Percentiles rank a stretch among this genome's conserved stretches.
phyloP scores from a whole-genome alignment of 768 basidiomycete species.

The Hypsizygus marmoreus region DNA sequence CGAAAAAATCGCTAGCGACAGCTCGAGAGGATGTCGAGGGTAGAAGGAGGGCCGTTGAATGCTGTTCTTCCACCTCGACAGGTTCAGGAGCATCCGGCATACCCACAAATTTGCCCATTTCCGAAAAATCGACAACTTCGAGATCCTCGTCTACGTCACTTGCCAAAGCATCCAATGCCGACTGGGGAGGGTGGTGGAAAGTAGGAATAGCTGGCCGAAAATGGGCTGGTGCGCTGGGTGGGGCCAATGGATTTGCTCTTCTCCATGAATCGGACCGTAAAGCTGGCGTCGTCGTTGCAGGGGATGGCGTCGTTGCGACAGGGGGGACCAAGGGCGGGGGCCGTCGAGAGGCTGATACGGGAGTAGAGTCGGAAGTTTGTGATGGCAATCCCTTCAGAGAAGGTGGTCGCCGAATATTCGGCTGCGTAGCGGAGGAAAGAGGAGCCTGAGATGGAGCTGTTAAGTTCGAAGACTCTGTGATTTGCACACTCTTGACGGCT shows the following conservation, averaged over 20 bases:
- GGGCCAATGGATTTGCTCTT: constrained; percentile 33
- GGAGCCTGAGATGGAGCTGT: background rate
- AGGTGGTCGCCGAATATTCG: constrained; percentile 30
- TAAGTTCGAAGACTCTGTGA: constrained; percentile 4
- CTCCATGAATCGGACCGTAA: constrained; percentile 50
- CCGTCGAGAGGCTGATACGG: constrained; percentile 27
- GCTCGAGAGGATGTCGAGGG: constrained; percentile 49
- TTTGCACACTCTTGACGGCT: constrained; percentile 34
- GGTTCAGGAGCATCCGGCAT: constrained; percentile 27
- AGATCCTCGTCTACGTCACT: constrained; percentile 58
- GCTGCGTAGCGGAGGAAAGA: constrained; percentile 1
- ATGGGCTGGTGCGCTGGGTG: constrained; percentile 33
- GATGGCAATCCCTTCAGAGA: constrained; percentile 31
- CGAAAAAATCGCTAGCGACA: constrained; percentile 74
- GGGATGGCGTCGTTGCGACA: constrained; percentile 14
- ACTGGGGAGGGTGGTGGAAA: constrained; percentile 34
- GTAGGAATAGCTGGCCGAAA: constrained; percentile 29
- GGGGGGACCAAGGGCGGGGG: constrained; percentile 25
- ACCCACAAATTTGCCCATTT: constrained; percentile 71
- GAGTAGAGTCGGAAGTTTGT: constrained; percentile 27
- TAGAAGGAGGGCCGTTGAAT: constrained; percentile 5
- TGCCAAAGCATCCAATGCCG: constrained; percentile 44
- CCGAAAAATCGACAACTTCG: constrained; percentile 81
- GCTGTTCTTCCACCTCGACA: constrained; percentile 20
- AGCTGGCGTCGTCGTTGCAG: constrained; percentile 28